Evolutionary conservation across 2,329 filamentous ascomycete genomes (phyloP), one percentile per base, ranked within the genome.

Genomic region (Trichophyton mentagrophytes): DNA sequence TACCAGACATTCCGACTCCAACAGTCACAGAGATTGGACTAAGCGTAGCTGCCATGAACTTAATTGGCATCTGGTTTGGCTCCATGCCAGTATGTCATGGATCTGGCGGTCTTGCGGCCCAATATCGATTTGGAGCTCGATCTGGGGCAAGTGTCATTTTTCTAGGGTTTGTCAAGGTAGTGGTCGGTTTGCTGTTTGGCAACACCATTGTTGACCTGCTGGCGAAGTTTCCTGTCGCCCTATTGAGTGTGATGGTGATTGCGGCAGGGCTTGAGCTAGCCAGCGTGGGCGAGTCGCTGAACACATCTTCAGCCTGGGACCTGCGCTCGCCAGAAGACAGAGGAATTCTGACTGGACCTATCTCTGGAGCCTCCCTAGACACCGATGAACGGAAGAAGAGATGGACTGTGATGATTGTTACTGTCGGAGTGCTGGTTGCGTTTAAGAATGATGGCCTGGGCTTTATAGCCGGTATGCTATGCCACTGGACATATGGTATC

Each of bases 41-140:
- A 62, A 95, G 89, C 60, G 89, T 97, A 3, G 85, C 86, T 0
- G 68, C 79, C 1, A 95, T 96, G 83, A 97, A 97, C 70, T 76
- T 96, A 2, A 72, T 87, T 0, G 87, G 88, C 15, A 91, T 89
- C 68, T 95, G 89, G 88, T 95, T 96, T 68, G 91, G 91, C 56
- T 88, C 87, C 3, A 97, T 96, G 93, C 93, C 92, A 2, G 85
- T 93, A 3, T 97, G 93, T 69, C 93, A 97, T 70, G 92, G 92
- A 3, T 90, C 90, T 0, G 92, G 92, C 1, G 92, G 92, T 0
- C 78, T 97, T 0, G 93, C 93, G 3, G 93, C 88, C 0, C 92
- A 97, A 71, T 89, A 90, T 71, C 85, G 90, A 3, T 97, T 97
- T 66, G 92, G 92, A 0, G 91, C 92, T 3, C 85, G 92, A 56